These are phyloP conservation scores for Backusella morwellensis DNA, from an alignment of 192 early-diverging fungal species.

Conservation along the genomic window DNA sequence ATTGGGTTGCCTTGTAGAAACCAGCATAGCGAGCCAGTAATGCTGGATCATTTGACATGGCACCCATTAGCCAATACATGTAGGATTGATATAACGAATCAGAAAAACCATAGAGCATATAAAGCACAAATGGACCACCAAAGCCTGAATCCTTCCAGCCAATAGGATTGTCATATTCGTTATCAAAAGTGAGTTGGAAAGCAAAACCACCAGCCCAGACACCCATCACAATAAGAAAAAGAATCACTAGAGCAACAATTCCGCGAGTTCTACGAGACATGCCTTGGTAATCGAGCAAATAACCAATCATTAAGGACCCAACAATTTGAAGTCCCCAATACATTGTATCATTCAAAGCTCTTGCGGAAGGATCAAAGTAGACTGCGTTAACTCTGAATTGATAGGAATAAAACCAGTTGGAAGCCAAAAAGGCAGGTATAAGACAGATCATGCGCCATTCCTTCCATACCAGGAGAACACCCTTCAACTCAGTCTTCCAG, in stretches of 20 bases:
- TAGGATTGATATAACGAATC: constrained; percentile 84
- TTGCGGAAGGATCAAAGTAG: constrained; percentile 68
- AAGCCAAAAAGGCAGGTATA: constrained; percentile 65
- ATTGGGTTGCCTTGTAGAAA: constrained; percentile 88
- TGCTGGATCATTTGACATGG: constrained; percentile 49
- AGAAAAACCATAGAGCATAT: constrained; percentile 70
- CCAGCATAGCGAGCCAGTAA: constrained; percentile 72
- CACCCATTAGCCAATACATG: constrained; percentile 39
- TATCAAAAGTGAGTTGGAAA: constrained; percentile 34
- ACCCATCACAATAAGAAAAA: constrained; percentile 18
- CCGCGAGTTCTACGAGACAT: constrained; percentile 25
- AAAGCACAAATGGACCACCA: constrained; percentile 50
- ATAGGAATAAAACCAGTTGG: constrained; percentile 80
- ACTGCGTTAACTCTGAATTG: constrained; percentile 66
- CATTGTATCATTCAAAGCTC: constrained; percentile 67
- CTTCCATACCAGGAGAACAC: constrained; percentile 50
- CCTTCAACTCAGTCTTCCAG: constrained; percentile 50
- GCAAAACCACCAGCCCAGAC: constrained; percentile 31
- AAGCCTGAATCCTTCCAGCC: constrained; percentile 41
- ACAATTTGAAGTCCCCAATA: constrained; percentile 60
- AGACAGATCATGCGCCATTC: constrained; percentile 65
- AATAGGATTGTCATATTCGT: constrained; percentile 40
- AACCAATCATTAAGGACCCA: constrained; percentile 25
- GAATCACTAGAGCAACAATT: constrained; percentile 16
- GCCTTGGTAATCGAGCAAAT: constrained; percentile 25